phyloP scores from a whole-genome alignment of 345 rosid genomes.

The Arabidopsis suecica region DNA sequence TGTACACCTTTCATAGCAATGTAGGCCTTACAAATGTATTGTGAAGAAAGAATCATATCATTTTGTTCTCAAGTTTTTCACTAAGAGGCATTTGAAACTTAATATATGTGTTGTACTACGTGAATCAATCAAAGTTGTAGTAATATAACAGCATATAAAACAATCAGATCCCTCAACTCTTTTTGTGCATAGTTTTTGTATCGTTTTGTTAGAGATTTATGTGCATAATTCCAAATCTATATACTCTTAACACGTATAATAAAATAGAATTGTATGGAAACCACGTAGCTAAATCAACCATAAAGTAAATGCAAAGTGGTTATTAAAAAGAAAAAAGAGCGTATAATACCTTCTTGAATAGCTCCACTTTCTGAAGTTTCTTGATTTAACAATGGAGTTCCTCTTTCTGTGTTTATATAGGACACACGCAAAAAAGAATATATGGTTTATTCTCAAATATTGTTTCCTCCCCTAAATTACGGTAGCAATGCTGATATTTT shows the following conservation, averaged over 20 bases:
- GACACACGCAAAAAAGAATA: conserved; percentile 20
- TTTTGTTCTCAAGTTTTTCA: neutral
- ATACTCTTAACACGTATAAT: neutral
- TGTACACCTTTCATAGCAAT: neutral
- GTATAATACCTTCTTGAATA: conserved; percentile 33
- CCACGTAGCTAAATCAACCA: neutral
- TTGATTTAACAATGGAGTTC: conserved; percentile 42
- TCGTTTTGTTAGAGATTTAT: neutral
- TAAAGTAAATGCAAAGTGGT: neutral
- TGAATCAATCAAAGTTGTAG: neutral
- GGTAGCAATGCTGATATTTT: conserved; percentile 9
- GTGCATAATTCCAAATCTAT: neutral
- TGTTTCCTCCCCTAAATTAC: conserved; percentile 24
- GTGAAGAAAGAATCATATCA: neutral
- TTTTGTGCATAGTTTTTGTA: neutral
- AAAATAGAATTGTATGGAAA: conserved; percentile 6
- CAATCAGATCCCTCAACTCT: neutral
- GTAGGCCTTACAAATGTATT: neutral
- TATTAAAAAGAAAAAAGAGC: neutral
- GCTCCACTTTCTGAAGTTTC: conserved; percentile 43
- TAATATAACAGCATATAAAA: neutral
- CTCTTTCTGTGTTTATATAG: conserved; percentile 39
- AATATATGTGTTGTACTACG: neutral
- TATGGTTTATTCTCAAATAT: conserved; percentile 26
- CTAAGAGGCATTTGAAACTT: neutral